Evolutionary conservation across 441 rosid genomes (phyloP).

Genomic region (Syzygium malaccense): DNA sequence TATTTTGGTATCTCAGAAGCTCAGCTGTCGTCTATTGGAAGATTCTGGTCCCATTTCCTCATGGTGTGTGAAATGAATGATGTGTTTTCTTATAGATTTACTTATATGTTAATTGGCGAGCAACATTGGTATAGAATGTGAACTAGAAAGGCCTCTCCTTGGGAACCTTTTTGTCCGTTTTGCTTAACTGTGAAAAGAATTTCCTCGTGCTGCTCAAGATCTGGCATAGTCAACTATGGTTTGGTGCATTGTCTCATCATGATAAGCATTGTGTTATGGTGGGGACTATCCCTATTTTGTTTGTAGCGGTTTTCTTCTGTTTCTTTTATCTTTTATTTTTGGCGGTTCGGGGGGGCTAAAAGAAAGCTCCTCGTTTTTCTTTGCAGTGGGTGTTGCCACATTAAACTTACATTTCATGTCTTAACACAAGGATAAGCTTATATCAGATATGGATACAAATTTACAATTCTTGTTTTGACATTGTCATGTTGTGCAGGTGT

Average conservation of each 20-base stretch:
- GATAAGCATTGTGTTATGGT: not conserved
- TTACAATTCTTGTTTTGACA: not conserved
- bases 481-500: slow-evolving; percentile 30
- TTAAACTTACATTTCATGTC: not conserved
- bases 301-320: not conserved
- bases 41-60: not conserved
- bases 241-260: not conserved
- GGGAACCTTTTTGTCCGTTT: not conserved
- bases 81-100: not conserved
- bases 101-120: not conserved
- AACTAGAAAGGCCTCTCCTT: not conserved
- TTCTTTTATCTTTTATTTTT: not conserved
- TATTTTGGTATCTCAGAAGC: not conserved
- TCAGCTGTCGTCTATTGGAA: not conserved
- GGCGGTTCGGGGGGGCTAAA: not conserved
- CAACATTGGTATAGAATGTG: not conserved
- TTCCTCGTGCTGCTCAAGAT: not conserved
- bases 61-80: not conserved
- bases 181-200: not conserved
- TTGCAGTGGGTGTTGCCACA: not conserved
- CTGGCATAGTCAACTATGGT: not conserved
- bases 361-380: not conserved
- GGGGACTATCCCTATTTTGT: not conserved
- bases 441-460: not conserved
- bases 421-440: not conserved